A percentile compares a stretch with the other conserved stretches of the same genome.
Evolutionary conservation across 345 rosid species (phyloP).

Genomic region (Eucalyptus paniculata): DNA sequence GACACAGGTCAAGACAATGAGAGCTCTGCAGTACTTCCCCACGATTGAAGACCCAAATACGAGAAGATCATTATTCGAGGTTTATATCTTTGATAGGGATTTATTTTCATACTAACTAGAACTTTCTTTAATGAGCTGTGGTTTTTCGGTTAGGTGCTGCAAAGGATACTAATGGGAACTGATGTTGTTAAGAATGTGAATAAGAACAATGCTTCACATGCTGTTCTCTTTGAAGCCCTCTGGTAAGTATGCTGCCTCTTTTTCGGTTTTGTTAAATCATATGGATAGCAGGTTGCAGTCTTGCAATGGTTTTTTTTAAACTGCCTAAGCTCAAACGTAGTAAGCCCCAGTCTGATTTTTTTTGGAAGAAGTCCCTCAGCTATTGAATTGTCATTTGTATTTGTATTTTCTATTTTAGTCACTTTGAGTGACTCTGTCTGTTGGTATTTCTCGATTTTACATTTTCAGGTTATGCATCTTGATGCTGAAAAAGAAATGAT

Average conservation of each 20-base stretch:
- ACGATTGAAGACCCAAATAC: constrained; percentile 94
- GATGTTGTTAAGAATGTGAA: constrained; percentile 99
- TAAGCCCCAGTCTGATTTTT: not conserved
- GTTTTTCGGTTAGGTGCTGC: constrained; percentile 64
- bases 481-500: constrained; percentile 99
- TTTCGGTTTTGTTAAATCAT: not conserved
- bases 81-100: constrained; percentile 8
- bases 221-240: constrained; percentile 99
- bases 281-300: not conserved
- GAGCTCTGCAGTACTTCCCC: constrained; percentile 98
- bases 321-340: not conserved
- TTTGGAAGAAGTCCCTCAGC: not conserved
- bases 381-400: not conserved
- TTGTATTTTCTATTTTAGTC: not conserved
- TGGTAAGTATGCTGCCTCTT: constrained; percentile 27
- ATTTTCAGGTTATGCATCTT: constrained; percentile 90
- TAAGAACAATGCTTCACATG: constrained; percentile 99
- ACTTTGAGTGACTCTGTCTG: not conserved
- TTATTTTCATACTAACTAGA: not conserved
- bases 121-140: constrained; percentile 8
- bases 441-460: not conserved
- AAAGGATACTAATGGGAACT: constrained; percentile 96
- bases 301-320: not conserved
- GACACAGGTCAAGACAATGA: constrained; percentile 90
- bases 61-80: constrained; percentile 91